Conservation (phyloP, 306 rosid genomes). For the Herpetospermum pedunculosum region DNA sequence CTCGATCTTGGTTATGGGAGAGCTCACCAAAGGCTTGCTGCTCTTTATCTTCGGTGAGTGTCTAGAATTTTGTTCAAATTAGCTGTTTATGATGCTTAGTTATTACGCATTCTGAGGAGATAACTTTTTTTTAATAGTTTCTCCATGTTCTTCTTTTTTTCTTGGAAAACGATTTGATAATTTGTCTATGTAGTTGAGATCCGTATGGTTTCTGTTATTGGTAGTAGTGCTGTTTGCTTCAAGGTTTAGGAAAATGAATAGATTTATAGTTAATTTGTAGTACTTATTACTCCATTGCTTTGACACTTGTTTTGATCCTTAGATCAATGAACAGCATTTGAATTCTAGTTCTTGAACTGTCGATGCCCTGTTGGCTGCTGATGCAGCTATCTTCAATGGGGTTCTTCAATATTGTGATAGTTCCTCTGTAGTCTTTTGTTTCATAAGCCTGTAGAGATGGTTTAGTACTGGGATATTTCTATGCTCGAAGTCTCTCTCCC, state of each 20-base stretch:
- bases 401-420: neutral
- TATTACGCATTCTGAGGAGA: neutral
- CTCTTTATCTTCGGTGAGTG: slow-evolving; percentile 68
- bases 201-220: neutral
- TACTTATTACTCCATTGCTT: neutral
- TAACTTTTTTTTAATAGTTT: neutral
- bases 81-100: neutral
- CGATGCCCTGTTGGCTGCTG: neutral
- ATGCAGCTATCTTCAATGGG: neutral
- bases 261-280: neutral
- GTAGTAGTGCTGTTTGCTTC: slow-evolving; percentile 1
- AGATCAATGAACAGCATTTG: neutral
- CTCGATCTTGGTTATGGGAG: slow-evolving; percentile 59
- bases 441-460: neutral
- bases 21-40: slow-evolving; percentile 79
- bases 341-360: neutral
- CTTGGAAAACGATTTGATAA: neutral
- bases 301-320: neutral
- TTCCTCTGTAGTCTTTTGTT: neutral
- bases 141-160: neutral
- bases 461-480: neutral
- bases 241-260: neutral
- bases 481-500: neutral
- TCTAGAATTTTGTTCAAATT: neutral
- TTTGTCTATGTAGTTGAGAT: neutral